Conservation (phyloP, 1,284 basidiomycete species). For the Ceratobasidium sp. region DNA sequence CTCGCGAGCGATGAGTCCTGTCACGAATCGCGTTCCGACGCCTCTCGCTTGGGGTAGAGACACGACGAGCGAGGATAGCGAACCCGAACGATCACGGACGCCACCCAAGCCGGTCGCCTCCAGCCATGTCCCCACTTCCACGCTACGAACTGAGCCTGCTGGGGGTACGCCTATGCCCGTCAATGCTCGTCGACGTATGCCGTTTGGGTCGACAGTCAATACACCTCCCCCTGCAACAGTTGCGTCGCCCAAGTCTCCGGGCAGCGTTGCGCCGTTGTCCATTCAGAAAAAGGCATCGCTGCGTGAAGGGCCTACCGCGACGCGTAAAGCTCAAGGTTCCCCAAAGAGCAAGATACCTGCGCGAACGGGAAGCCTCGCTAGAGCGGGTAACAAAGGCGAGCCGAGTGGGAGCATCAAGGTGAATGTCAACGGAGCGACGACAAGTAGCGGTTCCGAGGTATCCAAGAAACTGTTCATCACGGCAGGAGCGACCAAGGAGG, state of each 20-base stretch:
- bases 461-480: constrained; percentile 27
- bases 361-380: constrained; percentile 40
- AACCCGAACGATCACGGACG: constrained; percentile 18
- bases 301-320: constrained; percentile 31
- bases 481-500: constrained; percentile 72
- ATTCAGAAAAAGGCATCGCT: constrained; percentile 83
- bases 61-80: neutral
- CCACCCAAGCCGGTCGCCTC: neutral
- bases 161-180: constrained; percentile 41
- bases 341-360: constrained; percentile 38
- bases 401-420: neutral
- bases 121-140: too few relatives aligned
- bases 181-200: constrained; percentile 27
- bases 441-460: constrained; percentile 9
- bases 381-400: neutral
- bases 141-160: constrained; percentile 30
- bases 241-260: constrained; percentile 47
- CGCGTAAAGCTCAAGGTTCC: constrained; percentile 43
- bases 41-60: constrained; percentile 30
- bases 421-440: neutral
- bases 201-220: constrained; percentile 34
- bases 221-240: neutral
- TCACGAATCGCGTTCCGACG: constrained; percentile 11
- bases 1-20: constrained; percentile 23
- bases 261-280: constrained; percentile 73